phyloP scores from a whole-genome alignment of 116 monocot species.

The Papilionanthe hybrid region DNA sequence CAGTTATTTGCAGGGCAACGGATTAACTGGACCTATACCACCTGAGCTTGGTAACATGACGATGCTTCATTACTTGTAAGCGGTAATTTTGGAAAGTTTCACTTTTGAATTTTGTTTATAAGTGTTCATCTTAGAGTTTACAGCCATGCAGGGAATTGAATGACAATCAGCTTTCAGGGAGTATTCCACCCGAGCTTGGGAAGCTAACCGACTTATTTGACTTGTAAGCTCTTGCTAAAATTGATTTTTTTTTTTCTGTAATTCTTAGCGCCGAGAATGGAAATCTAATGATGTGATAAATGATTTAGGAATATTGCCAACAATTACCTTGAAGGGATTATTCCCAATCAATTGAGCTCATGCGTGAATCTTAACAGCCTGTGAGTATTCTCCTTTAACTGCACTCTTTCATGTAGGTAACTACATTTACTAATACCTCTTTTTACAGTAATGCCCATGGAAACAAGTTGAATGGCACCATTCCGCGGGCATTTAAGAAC shows the following conservation, averaged over 20 bases:
- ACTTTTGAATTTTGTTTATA: background rate
- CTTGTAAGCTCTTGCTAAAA: conserved; percentile 39
- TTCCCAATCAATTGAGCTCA: conserved; percentile 83
- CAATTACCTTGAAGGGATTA: conserved; percentile 78
- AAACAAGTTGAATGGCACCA: conserved; percentile 72
- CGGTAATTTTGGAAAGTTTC: background rate
- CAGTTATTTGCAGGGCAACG: conserved; percentile 89
- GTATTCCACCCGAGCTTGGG: conserved; percentile 81
- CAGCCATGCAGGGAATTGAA: conserved; percentile 72
- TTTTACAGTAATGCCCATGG: conserved; percentile 72
- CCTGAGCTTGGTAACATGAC: conserved; percentile 95
- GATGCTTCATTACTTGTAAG: conserved; percentile 85
- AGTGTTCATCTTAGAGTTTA: background rate
- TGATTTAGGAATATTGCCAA: conserved; percentile 81
- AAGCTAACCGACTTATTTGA: conserved; percentile 75
- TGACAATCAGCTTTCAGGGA: conserved; percentile 71
- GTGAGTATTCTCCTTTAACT: conserved; percentile 28
- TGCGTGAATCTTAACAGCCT: conserved; percentile 87
- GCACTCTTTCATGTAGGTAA: background rate
- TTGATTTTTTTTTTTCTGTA: background rate
- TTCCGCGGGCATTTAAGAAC: conserved; percentile 60
- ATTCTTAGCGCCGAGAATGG: background rate
- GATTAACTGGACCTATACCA: conserved; percentile 70
- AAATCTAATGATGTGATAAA: background rate
- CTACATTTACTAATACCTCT: background rate